These are phyloP conservation scores for Pseudonitzschia delicatissima DNA, from an alignment of 108 stramenopile species.

Conservation along the genomic window DNA sequence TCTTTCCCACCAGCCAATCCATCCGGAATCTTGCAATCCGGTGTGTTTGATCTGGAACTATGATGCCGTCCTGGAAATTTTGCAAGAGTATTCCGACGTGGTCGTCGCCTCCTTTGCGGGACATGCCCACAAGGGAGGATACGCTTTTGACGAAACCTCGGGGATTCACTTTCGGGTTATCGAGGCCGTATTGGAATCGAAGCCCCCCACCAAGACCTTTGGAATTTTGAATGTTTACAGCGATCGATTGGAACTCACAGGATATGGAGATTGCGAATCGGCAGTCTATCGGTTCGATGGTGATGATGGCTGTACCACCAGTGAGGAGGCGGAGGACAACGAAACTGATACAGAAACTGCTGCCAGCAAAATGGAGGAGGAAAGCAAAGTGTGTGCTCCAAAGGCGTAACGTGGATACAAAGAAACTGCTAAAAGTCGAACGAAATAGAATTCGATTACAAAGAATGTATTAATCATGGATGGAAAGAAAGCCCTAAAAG, in stretches of 20 bases:
- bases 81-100: constrained; percentile 56
- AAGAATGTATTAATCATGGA: too few relatives aligned
- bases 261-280: constrained; percentile 69
- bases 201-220: constrained; percentile 57
- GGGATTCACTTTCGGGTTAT: constrained; percentile 84
- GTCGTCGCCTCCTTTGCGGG: constrained; percentile 73
- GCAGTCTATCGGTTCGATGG: constrained; percentile 58
- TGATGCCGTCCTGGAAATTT: constrained; percentile 47
- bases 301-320: too few relatives aligned
- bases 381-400: too few relatives aligned
- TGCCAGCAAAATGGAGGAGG: too few relatives aligned
- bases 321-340: too few relatives aligned
- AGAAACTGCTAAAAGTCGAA: too few relatives aligned
- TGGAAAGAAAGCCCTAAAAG: too few relatives aligned
- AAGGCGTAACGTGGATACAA: too few relatives aligned
- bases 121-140: constrained; percentile 85
- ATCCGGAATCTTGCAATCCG: constrained; percentile 56
- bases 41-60: constrained; percentile 85
- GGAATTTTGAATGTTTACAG: constrained; percentile 61
- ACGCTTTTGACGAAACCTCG: constrained; percentile 58
- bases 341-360: too few relatives aligned
- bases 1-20: constrained; percentile 75
- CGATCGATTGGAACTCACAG: constrained; percentile 56
- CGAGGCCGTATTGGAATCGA: constrained; percentile 74
- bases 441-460: too few relatives aligned